phyloP scores from a whole-genome alignment of 345 rosid genomes.

The Aurinia saxatilis region DNA sequence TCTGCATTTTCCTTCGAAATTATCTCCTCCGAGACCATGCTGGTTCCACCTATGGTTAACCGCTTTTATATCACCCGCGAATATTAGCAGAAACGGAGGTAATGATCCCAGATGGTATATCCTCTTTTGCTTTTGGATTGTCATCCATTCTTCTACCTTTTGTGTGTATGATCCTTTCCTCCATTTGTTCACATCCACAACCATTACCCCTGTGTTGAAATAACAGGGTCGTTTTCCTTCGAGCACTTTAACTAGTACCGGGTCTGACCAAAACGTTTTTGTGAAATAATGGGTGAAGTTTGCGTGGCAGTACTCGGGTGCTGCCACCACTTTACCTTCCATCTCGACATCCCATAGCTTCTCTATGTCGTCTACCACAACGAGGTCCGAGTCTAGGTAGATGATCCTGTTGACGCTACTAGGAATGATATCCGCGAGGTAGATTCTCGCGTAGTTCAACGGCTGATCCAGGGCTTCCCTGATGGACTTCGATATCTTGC shows the following conservation, averaged over 20 bases:
- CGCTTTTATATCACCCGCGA: slow-evolving; percentile 56
- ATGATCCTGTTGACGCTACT: slow-evolving; percentile 33
- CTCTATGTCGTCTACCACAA: slow-evolving; percentile 50
- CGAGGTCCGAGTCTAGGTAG: slow-evolving; percentile 61
- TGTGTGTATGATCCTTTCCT: slow-evolving; percentile 40
- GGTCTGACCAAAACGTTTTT: slow-evolving; percentile 44
- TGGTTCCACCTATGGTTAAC: slow-evolving; percentile 69
- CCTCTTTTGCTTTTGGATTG: slow-evolving; percentile 45
- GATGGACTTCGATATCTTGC: slow-evolving; percentile 51
- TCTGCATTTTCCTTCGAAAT: slow-evolving; percentile 52
- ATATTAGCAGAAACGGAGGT: slow-evolving; percentile 55
- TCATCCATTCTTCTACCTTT: slow-evolving; percentile 58
- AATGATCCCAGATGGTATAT: slow-evolving; percentile 59
- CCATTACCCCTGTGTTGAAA: slow-evolving; percentile 68
- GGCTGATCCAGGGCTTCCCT: slow-evolving; percentile 61
- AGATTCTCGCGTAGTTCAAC: slow-evolving; percentile 56
- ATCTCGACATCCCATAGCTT: slow-evolving; percentile 48
- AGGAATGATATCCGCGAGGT: slow-evolving; percentile 54
- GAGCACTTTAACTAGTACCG: slow-evolving; percentile 31
- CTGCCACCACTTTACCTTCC: slow-evolving; percentile 50
- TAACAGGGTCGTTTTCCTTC: slow-evolving; percentile 53
- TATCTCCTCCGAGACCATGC: slow-evolving; percentile 68
- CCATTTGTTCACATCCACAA: slow-evolving; percentile 57
- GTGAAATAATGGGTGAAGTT: slow-evolving; percentile 53
- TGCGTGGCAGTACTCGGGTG: slow-evolving; percentile 65